Evolutionary conservation across 805 yeast genomes (phyloP).

Genomic region (Cyberlindnera xylosilytica): DNA sequence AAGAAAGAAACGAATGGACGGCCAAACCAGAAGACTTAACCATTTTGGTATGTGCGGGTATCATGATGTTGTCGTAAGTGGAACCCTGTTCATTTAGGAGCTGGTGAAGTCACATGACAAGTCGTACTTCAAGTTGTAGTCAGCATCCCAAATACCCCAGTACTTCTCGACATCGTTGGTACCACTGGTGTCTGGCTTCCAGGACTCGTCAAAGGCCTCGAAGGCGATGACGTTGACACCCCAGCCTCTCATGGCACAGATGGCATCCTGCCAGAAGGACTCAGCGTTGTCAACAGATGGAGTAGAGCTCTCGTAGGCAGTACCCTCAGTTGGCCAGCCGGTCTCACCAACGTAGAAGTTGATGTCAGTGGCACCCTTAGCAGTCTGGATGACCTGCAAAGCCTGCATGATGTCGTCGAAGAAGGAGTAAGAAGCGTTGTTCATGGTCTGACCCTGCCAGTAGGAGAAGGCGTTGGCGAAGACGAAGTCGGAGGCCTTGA

Average conservation of each 20-base stretch:
- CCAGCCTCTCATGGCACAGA: constrained; percentile 95
- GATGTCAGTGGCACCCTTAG: constrained; percentile 83
- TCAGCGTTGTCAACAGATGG: constrained; percentile 77
- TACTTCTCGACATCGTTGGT: constrained; percentile 83
- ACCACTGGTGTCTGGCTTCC: constrained; percentile 93
- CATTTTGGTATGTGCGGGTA: no score
- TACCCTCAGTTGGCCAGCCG: constrained; percentile 94
- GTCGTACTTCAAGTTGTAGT: constrained; percentile 43
- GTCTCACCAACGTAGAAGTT: constrained; percentile 96
- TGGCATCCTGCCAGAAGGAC: constrained; percentile 79
- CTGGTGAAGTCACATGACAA: constrained; percentile 44
- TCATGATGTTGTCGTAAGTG: no score
- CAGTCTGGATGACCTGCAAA: constrained; percentile 78
- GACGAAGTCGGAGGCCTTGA: constrained; percentile 78
- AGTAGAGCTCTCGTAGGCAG: constrained; percentile 57
- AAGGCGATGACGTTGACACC: constrained; percentile 90
- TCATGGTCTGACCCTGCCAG: constrained; percentile 95
- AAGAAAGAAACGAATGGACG: background rate
- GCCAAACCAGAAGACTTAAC: no score
- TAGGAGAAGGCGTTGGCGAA: constrained; percentile 96
- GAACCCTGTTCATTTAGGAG: no score
- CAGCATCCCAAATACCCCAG: constrained; percentile 85
- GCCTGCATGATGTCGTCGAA: constrained; percentile 98
- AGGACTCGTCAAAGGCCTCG: constrained; percentile 93
- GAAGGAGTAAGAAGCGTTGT: constrained; percentile 86